Percentiles rank a stretch among this genome's conserved stretches.
Evolutionary conservation across 2,329 filamentous ascomycete species (phyloP).

Genomic region (Alternaria angustiovoidea): DNA sequence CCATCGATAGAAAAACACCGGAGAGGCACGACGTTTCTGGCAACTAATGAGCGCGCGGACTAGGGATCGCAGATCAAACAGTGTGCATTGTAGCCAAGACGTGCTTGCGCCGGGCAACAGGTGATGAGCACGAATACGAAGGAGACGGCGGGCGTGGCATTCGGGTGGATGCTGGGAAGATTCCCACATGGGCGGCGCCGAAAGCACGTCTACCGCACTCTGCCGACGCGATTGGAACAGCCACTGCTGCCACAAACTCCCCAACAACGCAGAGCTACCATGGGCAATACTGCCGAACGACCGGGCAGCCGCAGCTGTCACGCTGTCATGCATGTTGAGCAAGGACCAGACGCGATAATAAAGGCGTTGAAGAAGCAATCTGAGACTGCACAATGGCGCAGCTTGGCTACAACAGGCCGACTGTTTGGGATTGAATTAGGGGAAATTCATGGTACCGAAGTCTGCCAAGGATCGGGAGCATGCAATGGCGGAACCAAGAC

Average conservation of each 20-base stretch:
- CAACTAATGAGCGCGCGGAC: slow-evolving; percentile 15
- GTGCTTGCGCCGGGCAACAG: background rate
- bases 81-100: slow-evolving; percentile 11
- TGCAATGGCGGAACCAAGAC: slow-evolving; percentile 9
- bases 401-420: background rate
- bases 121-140: slow-evolving; percentile 13
- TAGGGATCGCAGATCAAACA: slow-evolving; percentile 8
- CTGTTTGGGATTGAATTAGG: slow-evolving; percentile 6
- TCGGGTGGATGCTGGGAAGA: background rate
- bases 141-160: background rate
- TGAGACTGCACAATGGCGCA: background rate
- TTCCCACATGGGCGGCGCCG: background rate
- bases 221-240: background rate
- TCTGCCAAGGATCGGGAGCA: slow-evolving; percentile 6
- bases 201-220: background rate
- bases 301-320: background rate
- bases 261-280: slow-evolving; percentile 1
- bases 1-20: slow-evolving; percentile 8
- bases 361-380: slow-evolving; percentile 2
- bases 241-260: background rate
- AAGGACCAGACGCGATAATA: background rate
- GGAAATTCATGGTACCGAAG: background rate
- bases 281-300: background rate
- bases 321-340: background rate
- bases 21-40: slow-evolving; percentile 12